Base-by-base conservation (phyloP, 768 basidiomycete genomes). In the Suillus ampliporus region DNA sequence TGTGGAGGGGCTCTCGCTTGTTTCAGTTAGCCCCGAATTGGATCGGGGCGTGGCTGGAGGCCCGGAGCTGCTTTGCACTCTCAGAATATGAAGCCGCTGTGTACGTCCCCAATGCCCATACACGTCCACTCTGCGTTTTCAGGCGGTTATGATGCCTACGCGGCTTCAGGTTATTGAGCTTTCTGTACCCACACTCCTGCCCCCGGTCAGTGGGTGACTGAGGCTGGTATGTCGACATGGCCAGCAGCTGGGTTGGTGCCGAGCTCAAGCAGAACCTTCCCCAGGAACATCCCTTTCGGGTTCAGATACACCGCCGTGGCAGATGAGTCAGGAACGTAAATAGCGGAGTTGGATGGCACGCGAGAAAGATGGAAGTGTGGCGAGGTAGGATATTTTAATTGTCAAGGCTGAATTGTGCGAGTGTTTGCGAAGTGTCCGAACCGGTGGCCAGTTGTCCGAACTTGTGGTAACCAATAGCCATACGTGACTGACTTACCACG, bases 341-440 rank as follows among this genome's bases (percentile, higher is more conserved):
- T 71, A 93, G 90, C 69, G 91, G 90, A 5, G 86, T 97, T 6
- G 97, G 97, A 1, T 98, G 95, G 95, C 94, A 97, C 77, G 89
- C 92, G 21, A 80, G 95, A 62, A 99, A 99, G 78, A 94, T 97
- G 93, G 95, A 97, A 86, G 92, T 31, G n/a, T n/a, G n/a, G n/a
- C n/a, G n/a, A n/a, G n/a, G n/a, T n/a, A n/a, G n/a, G n/a, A n/a
- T n/a, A n/a, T n/a, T n/a, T n/a, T n/a, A n/a, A n/a, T n/a, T n/a
- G n/a, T n/a, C n/a, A n/a, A n/a, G n/a, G n/a, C n/a, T n/a, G n/a
- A n/a, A n/a, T n/a, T n/a, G n/a, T n/a, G n/a, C n/a, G n/a, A n/a
- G n/a, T n/a, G n/a, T n/a, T n/a, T n/a, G n/a, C n/a, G n/a, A n/a
- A n/a, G n/a, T n/a, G n/a, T n/a, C n/a, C n/a, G n/a, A n/a, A n/a